A percentile compares a stretch with the other conserved stretches of the same genome.
Conservation (phyloP, 2,329 filamentous ascomycete species). For the Xylariaceae sp. region DNA sequence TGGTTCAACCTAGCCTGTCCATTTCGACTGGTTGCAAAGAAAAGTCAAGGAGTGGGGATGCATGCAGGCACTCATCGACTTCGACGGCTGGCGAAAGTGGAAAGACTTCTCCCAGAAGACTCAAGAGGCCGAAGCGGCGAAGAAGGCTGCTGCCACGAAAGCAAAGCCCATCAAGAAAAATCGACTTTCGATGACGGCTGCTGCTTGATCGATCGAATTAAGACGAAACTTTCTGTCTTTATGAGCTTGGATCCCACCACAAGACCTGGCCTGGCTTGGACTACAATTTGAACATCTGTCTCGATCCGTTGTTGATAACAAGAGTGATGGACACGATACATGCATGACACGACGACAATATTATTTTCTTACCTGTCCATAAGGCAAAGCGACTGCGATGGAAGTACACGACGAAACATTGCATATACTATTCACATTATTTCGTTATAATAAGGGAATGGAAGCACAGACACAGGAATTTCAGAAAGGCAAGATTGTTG, state of each 20-base stretch:
- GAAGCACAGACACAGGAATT: too few species aligned
- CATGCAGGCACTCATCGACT: conserved; percentile 98
- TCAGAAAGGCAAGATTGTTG: too few species aligned
- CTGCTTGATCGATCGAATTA: conserved; percentile 13
- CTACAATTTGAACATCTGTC: too few species aligned
- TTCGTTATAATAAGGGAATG: too few species aligned
- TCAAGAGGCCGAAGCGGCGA: conserved; percentile 40
- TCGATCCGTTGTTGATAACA: too few species aligned
- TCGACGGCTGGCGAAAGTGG: conserved; percentile 97
- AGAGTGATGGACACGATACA: too few species aligned
- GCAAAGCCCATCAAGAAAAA: conserved; percentile 42
- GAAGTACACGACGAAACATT: too few species aligned
- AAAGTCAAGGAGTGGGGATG: conserved; percentile 99
- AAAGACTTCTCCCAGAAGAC: conserved; percentile 67
- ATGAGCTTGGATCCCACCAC: neutral
- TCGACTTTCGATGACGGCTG: conserved; percentile 36
- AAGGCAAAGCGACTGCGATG: too few species aligned
- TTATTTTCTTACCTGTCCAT: too few species aligned
- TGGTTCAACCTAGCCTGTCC: conserved; percentile 68
- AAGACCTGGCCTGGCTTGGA: too few species aligned
- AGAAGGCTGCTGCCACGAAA: conserved; percentile 37
- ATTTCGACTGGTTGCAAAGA: conserved; percentile 93
- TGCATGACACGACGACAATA: too few species aligned
- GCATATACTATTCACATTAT: too few species aligned
- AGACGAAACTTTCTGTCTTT: neutral